These are phyloP conservation scores for Balamuthia mandrillaris DNA, from an alignment of 208 protist species.

Conservation along the genomic window DNA sequence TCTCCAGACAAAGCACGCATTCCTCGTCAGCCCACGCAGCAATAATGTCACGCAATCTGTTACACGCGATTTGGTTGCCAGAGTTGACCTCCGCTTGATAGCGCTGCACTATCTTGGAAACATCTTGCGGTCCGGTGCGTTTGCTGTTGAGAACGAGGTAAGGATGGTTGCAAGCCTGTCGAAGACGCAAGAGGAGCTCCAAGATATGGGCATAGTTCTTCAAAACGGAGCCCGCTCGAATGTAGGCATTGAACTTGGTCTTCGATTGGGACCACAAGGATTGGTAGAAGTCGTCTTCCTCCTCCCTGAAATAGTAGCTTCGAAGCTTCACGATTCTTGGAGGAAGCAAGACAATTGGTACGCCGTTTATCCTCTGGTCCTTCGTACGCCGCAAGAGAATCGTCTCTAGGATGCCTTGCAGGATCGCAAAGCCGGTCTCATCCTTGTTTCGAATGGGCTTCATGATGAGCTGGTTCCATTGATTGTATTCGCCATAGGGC, in stretches of 20 bases:
- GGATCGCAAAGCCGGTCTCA: slow-evolving; percentile 41
- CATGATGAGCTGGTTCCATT: slow-evolving; percentile 53
- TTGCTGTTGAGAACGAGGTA: slow-evolving; percentile 24
- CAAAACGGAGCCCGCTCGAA: slow-evolving; percentile 51
- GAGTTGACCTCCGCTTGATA: neutral
- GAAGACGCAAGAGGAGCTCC: slow-evolving; percentile 66
- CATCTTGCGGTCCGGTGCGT: too few species aligned
- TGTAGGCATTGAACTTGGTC: slow-evolving; percentile 59
- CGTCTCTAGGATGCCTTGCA: slow-evolving; percentile 15
- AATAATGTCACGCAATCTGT: neutral
- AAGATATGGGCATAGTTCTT: slow-evolving; percentile 70
- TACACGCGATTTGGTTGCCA: neutral
- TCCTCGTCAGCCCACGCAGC: slow-evolving; percentile 46
- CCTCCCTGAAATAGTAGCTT: slow-evolving; percentile 29
- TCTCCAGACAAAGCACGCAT: slow-evolving; percentile 67
- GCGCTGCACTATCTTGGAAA: slow-evolving; percentile 12
- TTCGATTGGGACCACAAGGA: slow-evolving; percentile 59
- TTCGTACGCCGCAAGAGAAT: slow-evolving; percentile 31
- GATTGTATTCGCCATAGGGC: slow-evolving; percentile 31
- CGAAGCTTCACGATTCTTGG: slow-evolving; percentile 32
- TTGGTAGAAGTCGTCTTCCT: slow-evolving; percentile 53
- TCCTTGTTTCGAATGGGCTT: slow-evolving; percentile 49
- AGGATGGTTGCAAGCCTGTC: slow-evolving; percentile 73
- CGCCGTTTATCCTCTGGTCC: slow-evolving; percentile 46
- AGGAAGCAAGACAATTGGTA: slow-evolving; percentile 56